Percentiles rank a stretch among this genome's conserved stretches.
Evolutionary conservation across 2,329 filamentous ascomycete species (phyloP).

Genomic region (Biscogniauxia marginata): DNA sequence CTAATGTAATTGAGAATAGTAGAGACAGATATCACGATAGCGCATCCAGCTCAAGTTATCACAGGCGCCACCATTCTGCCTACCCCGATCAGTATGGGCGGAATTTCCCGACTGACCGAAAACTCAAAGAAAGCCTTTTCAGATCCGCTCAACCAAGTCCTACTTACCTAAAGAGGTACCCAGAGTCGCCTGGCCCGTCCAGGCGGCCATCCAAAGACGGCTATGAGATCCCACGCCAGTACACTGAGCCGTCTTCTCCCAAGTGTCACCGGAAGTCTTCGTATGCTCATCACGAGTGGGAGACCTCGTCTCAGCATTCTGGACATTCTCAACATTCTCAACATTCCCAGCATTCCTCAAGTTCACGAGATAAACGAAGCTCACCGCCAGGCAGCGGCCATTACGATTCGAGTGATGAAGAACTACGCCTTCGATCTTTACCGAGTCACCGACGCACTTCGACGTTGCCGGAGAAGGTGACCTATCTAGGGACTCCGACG

Average conservation of each 20-base stretch:
- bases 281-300: slow-evolving; percentile 22
- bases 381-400: slow-evolving; percentile 22
- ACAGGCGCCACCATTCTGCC: slow-evolving; percentile 22
- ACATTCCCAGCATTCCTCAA: slow-evolving; percentile 23
- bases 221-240: slow-evolving; percentile 19
- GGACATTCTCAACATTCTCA: no score
- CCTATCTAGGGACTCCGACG: slow-evolving; percentile 18
- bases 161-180: slow-evolving; percentile 24
- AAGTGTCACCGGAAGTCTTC: slow-evolving; percentile 18
- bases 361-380: slow-evolving; percentile 19
- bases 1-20: slow-evolving; percentile 41
- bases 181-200: slow-evolving; percentile 24
- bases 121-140: slow-evolving; percentile 19
- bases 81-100: slow-evolving; percentile 23
- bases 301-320: slow-evolving; percentile 23
- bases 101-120: slow-evolving; percentile 20
- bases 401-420: slow-evolving; percentile 33
- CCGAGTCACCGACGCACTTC: slow-evolving; percentile 24
- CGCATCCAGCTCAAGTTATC: slow-evolving; percentile 18
- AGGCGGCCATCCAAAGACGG: slow-evolving; percentile 23
- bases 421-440: slow-evolving; percentile 18
- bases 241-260: slow-evolving; percentile 17
- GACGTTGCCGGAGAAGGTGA: slow-evolving; percentile 16
- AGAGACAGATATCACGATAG: slow-evolving; percentile 30
- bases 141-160: slow-evolving; percentile 25